Evolutionary conservation across 176 grass and related monocot species (phyloP), one percentile per base, ranked within the genome.

Genomic region (Hordeum vulgare): DNA sequence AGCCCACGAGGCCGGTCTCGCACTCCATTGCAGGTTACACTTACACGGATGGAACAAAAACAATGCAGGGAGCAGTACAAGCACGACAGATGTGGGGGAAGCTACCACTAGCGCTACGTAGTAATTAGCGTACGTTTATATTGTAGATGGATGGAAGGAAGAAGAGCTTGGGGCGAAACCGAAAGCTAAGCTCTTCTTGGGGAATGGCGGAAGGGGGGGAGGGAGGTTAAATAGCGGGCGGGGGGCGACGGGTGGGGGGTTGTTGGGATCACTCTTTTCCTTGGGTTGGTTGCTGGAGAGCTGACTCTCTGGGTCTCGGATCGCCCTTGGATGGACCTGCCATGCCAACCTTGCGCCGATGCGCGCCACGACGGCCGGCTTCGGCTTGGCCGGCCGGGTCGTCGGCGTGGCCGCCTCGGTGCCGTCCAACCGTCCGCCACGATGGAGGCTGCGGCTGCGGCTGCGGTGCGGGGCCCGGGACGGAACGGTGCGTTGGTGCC

Each of bases 181-280:
- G 37, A 15, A 89, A 77, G 74, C 66, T 37, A 28, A 83, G 77
- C 62, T 87, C 82, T 85, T 87, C 85, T 66, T 78, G 90, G 49
- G 71, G 85, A 85, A 63, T 15, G 28, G 15, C 41, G 80, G 25
- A 3, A 18, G 67, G 82, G 54, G 53, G 36, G 6, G 44, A 60
- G 49, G 39, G 34, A 10, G 61, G 18, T 94, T 97, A 97, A 89
- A 92, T 92, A 97, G 92, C 41, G n/a, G n/a, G 63, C 10, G 81
- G 44, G 75, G 84, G 74, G 47, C 33, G 13, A 21, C 21, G 28
- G 69, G 60, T 7, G 28, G 71, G 41, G 78, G 89, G 81, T 81
- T 69, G 89, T 83, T 87, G 86, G 72, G 85, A 71, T 40, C 61
- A 34, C 25, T 51, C 9, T 33, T 36, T 66, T 65, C 13, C 3